Conservation (phyloP, 768 basidiomycete species). For the Auricularia sp. region DNA sequence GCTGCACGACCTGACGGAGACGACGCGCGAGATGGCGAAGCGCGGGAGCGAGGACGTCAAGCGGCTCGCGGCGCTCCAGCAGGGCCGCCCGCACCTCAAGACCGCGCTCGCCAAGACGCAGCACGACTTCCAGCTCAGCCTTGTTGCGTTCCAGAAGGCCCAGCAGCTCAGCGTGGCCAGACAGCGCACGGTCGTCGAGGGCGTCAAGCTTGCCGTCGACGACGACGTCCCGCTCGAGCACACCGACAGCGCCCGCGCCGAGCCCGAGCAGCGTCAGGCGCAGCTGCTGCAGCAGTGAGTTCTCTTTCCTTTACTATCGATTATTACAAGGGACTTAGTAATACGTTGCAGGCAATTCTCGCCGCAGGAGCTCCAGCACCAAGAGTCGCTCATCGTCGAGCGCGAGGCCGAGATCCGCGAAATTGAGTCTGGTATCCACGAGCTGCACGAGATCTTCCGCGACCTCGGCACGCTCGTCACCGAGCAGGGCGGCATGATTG, state of each 20-base stretch:
- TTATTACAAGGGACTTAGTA: background rate
- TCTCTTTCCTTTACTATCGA: background rate
- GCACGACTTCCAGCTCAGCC: conserved; percentile 81
- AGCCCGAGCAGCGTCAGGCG: conserved; percentile 11
- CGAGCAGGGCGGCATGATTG: conserved; percentile 91
- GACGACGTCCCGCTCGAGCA: conserved; percentile 38
- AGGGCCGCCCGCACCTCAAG: conserved; percentile 66
- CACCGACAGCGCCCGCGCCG: background rate
- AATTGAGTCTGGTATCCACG: conserved; percentile 94
- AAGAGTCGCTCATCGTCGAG: conserved; percentile 90
- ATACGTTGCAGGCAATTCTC: conserved; percentile 59
- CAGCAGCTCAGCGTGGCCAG: conserved; percentile 84
- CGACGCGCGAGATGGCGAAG: conserved; percentile 91
- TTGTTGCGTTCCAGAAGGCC: conserved; percentile 86
- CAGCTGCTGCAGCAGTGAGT: conserved; percentile 11
- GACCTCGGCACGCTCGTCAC: conserved; percentile 90
- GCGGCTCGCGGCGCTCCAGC: conserved; percentile 65
- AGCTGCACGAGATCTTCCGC: conserved; percentile 91
- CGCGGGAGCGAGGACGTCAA: conserved; percentile 89
- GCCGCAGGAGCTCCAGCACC: conserved; percentile 87
- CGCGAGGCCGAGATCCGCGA: conserved; percentile 91
- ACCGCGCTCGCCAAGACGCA: conserved; percentile 85
- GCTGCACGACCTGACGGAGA: conserved; percentile 87
- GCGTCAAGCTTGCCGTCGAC: conserved; percentile 75
- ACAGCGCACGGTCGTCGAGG: conserved; percentile 82